These are phyloP conservation scores for Abrus precatorius DNA, from an alignment of 306 rosid genomes.

Conservation along the genomic window DNA sequence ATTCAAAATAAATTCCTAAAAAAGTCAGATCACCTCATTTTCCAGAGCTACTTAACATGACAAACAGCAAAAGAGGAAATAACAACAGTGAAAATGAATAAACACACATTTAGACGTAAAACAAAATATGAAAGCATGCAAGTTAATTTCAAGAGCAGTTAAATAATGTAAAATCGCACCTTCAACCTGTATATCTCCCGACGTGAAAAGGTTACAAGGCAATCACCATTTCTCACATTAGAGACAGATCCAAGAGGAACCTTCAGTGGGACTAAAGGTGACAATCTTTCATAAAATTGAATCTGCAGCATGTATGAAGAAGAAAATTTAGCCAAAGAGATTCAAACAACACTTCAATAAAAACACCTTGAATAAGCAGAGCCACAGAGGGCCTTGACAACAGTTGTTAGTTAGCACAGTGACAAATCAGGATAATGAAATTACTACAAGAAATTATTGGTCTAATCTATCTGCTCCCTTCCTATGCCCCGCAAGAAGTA, in stretches of 20 bases:
- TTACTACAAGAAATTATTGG: constrained; percentile 17
- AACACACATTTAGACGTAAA: background rate
- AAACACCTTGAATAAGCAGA: constrained; percentile 40
- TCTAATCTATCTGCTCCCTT: constrained; percentile 19
- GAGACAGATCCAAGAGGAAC: constrained; percentile 83
- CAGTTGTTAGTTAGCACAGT: constrained; percentile 30
- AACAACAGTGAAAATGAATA: constrained; percentile 11
- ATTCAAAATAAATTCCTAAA: background rate
- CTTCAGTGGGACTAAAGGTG: constrained; percentile 80
- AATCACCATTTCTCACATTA: constrained; percentile 81
- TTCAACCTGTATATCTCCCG: constrained; percentile 67
- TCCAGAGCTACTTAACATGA: constrained; percentile 4
- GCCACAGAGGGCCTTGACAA: constrained; percentile 2
- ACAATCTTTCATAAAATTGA: constrained; percentile 81
- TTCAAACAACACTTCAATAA: constrained; percentile 34
- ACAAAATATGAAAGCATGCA: constrained; percentile 28
- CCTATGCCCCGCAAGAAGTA: background rate
- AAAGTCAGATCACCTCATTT: background rate
- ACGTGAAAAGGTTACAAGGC: constrained; percentile 92
- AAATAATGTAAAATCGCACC: constrained; percentile 56
- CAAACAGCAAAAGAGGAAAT: background rate
- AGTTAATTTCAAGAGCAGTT: background rate
- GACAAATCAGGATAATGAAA: constrained; percentile 31
- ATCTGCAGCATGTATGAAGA: constrained; percentile 59
- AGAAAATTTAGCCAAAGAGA: constrained; percentile 27